Evolutionary conservation across 192 early-diverging fungal species (phyloP), one percentile per base, ranked within the genome.

Genomic region (Mortierella alpina): DNA sequence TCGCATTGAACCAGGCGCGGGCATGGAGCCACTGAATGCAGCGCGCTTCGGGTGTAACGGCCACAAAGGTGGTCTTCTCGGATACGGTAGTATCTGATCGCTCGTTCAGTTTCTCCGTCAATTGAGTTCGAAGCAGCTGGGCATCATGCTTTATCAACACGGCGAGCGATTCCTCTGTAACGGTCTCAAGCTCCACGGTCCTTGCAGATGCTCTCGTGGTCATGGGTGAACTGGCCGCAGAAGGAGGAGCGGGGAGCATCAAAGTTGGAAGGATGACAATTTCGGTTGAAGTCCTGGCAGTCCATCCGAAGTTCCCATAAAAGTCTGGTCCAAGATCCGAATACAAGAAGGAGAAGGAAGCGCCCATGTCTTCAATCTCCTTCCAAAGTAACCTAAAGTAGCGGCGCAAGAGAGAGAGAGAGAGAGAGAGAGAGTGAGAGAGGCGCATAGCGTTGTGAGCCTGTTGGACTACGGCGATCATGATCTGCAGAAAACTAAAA

Each of bases 281-380:
- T 44, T 78, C 56, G 18, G 61, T 46, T 7, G 68, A 70, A 8
- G 18, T 48, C 42, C 75, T 53, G 4, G 75, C 54, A 3, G 75
- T 70, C 75, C 75, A 78, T 44, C 75, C 75, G 50, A 78, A 41
- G 52, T 70, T 50, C 4, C 61, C 57, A 17, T 78, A 78, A 40
- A 78, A 78, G 7, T 69, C 54, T 5, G 67, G 46, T 17, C 75
- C 75, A 2, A 78, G 60, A 39, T 78, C 75, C 42, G 75, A 78
- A 63, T 78, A 78, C 20, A 78, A 58, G 63, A 78, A 78, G 6
- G 75, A 47, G 63, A 78, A 78, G 9, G 49, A 18, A 0, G 42
- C 58, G 46, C 58, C 63, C 17, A 53, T 50, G 7, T 23, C 1
- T 14, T 65, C 75, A 17, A 78, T 78, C 40, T 78, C 55, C 18